phyloP scores from a whole-genome alignment of 805 yeast species.

The Wickerhamiella allomyrinae region DNA sequence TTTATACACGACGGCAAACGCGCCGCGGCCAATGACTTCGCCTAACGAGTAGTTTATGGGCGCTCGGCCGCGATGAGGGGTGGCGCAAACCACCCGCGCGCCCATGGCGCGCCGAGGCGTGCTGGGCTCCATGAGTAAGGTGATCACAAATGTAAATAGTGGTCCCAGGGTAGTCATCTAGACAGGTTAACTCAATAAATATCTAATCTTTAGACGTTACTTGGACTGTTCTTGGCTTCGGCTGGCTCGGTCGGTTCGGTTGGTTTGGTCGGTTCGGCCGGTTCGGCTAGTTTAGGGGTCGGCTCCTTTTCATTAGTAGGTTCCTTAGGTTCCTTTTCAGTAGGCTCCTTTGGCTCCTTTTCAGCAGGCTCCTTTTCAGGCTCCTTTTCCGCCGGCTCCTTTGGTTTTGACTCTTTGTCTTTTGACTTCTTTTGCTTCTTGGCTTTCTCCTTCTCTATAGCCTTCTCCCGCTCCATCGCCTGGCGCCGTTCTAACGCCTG shows the following conservation, averaged over 20 bases:
- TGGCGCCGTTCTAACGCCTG: no score
- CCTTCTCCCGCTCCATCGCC: background rate
- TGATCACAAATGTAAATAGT: no score
- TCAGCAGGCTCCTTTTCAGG: background rate
- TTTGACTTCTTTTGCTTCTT: constrained; percentile 1
- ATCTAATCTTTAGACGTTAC: no score
- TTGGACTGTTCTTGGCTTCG: no score
- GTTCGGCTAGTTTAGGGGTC: no score
- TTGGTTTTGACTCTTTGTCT: background rate
- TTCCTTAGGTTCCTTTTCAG: no score
- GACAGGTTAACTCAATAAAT: no score
- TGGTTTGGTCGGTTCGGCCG: no score
- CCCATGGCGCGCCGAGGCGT: constrained; percentile 16
- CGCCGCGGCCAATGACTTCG: constrained; percentile 75
- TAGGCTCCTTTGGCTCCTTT: no score
- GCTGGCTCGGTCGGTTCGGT: no score
- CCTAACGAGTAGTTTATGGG: constrained; percentile 25
- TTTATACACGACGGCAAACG: constrained; percentile 73
- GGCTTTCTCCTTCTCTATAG: background rate
- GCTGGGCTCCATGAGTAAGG: background rate
- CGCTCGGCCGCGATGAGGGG: constrained; percentile 16
- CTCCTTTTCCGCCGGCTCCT: background rate
- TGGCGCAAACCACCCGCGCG: constrained; percentile 16
- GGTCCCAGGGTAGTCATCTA: no score
- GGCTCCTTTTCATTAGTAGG: no score